These are phyloP conservation scores for Sarocladiaceae sp. DNA, from an alignment of 2,329 filamentous ascomycete species.

Conservation along the genomic window DNA sequence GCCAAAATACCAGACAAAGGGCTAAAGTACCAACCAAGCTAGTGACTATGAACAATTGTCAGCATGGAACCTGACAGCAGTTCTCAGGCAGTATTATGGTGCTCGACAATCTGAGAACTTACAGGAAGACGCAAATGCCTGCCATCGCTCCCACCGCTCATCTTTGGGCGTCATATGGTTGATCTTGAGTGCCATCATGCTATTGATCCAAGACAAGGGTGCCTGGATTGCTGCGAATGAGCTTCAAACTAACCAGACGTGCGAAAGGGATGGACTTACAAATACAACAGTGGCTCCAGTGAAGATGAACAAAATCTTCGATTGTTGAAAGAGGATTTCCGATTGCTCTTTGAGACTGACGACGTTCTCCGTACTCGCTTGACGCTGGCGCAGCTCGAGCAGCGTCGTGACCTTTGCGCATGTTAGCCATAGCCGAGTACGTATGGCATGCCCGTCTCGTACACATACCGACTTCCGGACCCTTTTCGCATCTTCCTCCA, in stretches of 20 bases:
- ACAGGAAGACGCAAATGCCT: slow-evolving; percentile 2
- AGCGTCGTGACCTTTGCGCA: background rate
- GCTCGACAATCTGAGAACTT: background rate
- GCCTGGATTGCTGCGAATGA: background rate
- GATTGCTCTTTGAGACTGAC: slow-evolving; percentile 7
- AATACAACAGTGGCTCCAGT: slow-evolving; percentile 5
- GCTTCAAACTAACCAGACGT: background rate
- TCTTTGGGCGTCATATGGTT: background rate
- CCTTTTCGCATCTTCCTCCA: slow-evolving; percentile 6
- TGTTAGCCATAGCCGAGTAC: background rate
- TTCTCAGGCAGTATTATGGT: background rate
- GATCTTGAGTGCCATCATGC: slow-evolving; percentile 4
- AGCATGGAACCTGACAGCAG: background rate
- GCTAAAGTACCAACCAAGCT: background rate
- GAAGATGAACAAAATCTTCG: slow-evolving; percentile 6
- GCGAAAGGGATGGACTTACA: background rate
- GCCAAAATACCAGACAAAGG: slow-evolving; percentile 1
- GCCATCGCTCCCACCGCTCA: slow-evolving; percentile 4
- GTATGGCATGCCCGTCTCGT: background rate
- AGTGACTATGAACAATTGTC: background rate
- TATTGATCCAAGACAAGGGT: slow-evolving; percentile 6
- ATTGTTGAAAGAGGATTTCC: slow-evolving; percentile 5
- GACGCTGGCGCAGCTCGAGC: slow-evolving; percentile 2
- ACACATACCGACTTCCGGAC: slow-evolving; percentile 3
- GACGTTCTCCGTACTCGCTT: slow-evolving; percentile 7